Base-by-base conservation (phyloP, 148 eudicot species). In the Chenopodium suecicum region DNA sequence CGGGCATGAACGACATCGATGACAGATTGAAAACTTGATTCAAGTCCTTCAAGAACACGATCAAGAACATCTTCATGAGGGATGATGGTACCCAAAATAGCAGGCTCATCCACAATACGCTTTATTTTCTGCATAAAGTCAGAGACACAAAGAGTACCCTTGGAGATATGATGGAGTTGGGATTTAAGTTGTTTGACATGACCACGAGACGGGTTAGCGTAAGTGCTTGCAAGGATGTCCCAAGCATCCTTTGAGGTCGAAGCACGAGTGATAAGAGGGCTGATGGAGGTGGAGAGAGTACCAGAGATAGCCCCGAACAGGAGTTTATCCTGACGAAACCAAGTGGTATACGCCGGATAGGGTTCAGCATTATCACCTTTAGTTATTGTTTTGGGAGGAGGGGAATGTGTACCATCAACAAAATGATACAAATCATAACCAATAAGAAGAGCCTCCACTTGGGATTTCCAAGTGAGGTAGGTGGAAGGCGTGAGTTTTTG, bases 151-250 rank as follows among this genome's bases (percentile, higher is more conserved):
- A 20, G 6, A 23, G 17, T 8, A 50, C 75, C 75, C 8, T 41
- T 44, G 10, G 27, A 11, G 22, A 72, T 3, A 32, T 44, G 29
- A 10, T 19, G 12, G 1, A 72, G 75, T 6, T 22, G 17, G 25
- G 12, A 1, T 72, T 72, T 72, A 25, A 72, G 75, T 72, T 72
- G 75, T 44, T 72, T 72, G 29, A 72, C 41, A 41, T 72, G 75
- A 34, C 75, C 75, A 20, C 75, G 56, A 46, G 75, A 44, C 6
- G 58, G 27, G 1, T 32, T 32, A 1, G 34, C 46, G 10, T 41
- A 72, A 20, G 37, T 50, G 11, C 4, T 6, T 0, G 9, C 34
- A 23, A 74, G 60, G 60, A 27, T 41, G 17, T 23, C 62, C 76
- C 76, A 74, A 4, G 62, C 76, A 10, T 11, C 62, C 4, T 74